These are phyloP conservation scores for Aspergillus tanneri DNA, from an alignment of 2,329 filamentous ascomycete species.

Conservation along the genomic window DNA sequence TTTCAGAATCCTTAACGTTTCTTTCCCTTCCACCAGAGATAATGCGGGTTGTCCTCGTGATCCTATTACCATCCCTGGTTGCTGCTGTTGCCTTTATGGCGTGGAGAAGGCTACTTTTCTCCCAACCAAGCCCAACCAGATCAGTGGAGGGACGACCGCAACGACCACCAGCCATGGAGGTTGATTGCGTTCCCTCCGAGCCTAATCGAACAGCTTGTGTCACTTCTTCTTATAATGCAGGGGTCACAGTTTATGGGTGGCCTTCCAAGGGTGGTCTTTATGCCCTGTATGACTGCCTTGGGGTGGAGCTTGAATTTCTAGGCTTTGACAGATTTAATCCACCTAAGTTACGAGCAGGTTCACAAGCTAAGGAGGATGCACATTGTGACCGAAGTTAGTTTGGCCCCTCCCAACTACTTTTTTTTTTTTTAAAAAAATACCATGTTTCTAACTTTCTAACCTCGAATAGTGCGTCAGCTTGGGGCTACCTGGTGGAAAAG, in stretches of 20 bases:
- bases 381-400: conserved; percentile 15
- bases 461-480: conserved; percentile 9
- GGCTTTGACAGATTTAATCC: conserved; percentile 10
- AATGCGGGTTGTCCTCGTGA: not conserved
- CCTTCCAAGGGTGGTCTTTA: conserved; percentile 15
- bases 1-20: not conserved
- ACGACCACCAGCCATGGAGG: not conserved
- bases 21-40: not conserved
- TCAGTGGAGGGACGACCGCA: not conserved
- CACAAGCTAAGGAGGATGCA: conserved; percentile 13
- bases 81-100: not conserved
- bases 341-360: conserved; percentile 5
- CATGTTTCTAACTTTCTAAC: not conserved
- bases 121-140: not conserved
- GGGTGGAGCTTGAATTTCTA: conserved; percentile 16
- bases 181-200: not conserved
- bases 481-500: conserved; percentile 11
- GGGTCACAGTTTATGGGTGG: conserved; percentile 5
- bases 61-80: not conserved
- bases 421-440: not conserved
- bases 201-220: not conserved
- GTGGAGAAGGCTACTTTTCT: not conserved
- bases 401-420: not conserved
- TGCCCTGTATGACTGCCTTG: not conserved
- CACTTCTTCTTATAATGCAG: not conserved